Percentiles rank a stretch among this genome's conserved stretches.
phyloP scores from a whole-genome alignment of 2,329 filamentous ascomycete species.

The Torrubiella hemipterigena region DNA sequence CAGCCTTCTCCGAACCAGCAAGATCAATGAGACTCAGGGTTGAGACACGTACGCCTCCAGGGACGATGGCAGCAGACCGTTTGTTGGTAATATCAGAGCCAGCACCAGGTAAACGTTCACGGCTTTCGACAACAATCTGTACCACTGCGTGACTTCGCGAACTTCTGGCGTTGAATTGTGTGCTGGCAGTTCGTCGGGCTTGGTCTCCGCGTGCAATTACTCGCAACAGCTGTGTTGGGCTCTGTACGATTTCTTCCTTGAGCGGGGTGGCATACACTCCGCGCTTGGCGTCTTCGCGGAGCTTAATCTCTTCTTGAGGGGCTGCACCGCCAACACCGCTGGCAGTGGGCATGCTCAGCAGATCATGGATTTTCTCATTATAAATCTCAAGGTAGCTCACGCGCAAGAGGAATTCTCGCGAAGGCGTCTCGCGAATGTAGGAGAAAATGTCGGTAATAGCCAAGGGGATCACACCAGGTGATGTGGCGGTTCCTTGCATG shows the following conservation, averaged over 20 bases:
- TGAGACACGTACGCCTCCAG: conserved; percentile 88
- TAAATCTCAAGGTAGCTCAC: conserved; percentile 99
- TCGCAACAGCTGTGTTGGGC: conserved; percentile 83
- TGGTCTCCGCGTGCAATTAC: conserved; percentile 93
- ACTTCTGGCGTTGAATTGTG: conserved; percentile 92
- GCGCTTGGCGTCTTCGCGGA: conserved; percentile 90
- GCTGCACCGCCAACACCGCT: conserved; percentile 38
- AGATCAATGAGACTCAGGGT: conserved; percentile 93
- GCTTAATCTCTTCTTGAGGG: conserved; percentile 84
- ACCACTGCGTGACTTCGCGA: conserved; percentile 97
- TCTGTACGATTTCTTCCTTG: conserved; percentile 98
- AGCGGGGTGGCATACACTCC: conserved; percentile 93
- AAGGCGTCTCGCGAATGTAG: conserved; percentile 93
- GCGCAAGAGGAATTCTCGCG: conserved; percentile 82
- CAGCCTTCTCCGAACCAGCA: conserved; percentile 90
- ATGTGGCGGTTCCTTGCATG: conserved; percentile 95
- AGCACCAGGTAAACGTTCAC: conserved; percentile 63
- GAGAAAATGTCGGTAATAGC: conserved; percentile 99
- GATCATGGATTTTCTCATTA: conserved; percentile 93
- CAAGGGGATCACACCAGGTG: conserved; percentile 89
- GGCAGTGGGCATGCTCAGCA: conserved; percentile 63
- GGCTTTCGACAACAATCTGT: conserved; percentile 94
- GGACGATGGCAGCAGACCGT: conserved; percentile 56
- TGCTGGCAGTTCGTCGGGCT: conserved; percentile 80
- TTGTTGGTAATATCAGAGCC: conserved; percentile 37